Evolutionary conservation across 805 yeast genomes (phyloP), one percentile per base, ranked within the genome.

Genomic region (Tetrapisispora iriomotensis): DNA sequence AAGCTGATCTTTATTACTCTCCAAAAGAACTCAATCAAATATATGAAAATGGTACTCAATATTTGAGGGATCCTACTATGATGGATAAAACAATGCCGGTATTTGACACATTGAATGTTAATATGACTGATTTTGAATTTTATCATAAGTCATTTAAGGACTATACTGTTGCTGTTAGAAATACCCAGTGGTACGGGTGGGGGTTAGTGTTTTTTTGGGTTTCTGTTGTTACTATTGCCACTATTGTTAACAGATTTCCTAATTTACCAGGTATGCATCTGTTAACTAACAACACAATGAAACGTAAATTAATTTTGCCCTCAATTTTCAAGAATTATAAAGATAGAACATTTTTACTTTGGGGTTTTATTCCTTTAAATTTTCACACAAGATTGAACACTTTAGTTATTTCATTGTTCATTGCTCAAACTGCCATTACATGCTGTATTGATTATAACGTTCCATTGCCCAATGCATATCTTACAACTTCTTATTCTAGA

Each of bases 141-240:
- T 66, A 62, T 38, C 54, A 53, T 32, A 37, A 44, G 8, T 59
- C 64, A 6, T 66, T 65, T 45, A 58, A 62, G 37, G 65, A 67
- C 36, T 61, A 52, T 30, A 59, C 64, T 19, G 54, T 59, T 6
- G 64, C 61, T 25, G 67, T 67, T 8, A 42, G 56, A 20, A 53
- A 64, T 35, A 62, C 69, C 15, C 68, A 62, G 42, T 59, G 67
- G 50, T 61, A 61, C 37, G 71, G 70, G 9, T 69, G 73, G 73
- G 74, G 72, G n/a, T 50, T 56, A 28, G 54, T 67, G 20, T 65
- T 65, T 41, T 68, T 55, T 40, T 69, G 73, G 73, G 53, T 51
- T 0, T 49, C 58, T 6, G 45, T 69, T 13, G 37, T 69, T 20
- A 31, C 52, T 0, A 27, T 64, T 1, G 62, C 61, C 0, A 57